These are phyloP conservation scores for Coriolopsis trogii DNA, from an alignment of 1,284 basidiomycete species.

Conservation along the genomic window DNA sequence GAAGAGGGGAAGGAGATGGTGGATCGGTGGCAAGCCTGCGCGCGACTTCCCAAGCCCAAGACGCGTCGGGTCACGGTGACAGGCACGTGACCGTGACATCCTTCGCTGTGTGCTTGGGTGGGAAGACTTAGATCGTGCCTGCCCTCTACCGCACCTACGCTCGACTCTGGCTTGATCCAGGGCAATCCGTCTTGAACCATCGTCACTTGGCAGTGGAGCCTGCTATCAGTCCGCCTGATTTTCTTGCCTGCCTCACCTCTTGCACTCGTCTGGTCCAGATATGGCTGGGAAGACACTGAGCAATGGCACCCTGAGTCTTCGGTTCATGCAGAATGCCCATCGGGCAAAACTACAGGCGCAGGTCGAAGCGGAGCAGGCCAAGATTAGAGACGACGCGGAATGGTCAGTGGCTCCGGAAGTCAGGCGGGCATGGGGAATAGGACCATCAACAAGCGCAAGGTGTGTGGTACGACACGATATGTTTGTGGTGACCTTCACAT, in stretches of 20 bases:
- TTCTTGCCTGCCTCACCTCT: too few species aligned
- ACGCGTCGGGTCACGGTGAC: conserved; percentile 26
- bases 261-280: background rate
- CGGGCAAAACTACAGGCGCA: conserved; percentile 54
- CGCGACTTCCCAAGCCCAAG: background rate
- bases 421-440: conserved; percentile 58
- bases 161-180: background rate
- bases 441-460: conserved; percentile 31
- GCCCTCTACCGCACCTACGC: too few species aligned
- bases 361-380: conserved; percentile 54
- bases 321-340: conserved; percentile 79
- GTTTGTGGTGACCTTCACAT: background rate
- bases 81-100: background rate
- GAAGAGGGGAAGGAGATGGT: background rate
- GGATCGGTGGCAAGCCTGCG: conserved; percentile 8
- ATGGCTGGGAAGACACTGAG: conserved; percentile 66
- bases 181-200: background rate
- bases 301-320: conserved; percentile 65
- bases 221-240: too few species aligned
- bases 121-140: too few species aligned
- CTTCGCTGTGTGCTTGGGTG: too few species aligned
- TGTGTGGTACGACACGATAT: conserved; percentile 30
- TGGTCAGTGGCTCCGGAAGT: conserved; percentile 67
- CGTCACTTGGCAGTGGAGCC: too few species aligned
- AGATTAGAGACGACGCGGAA: conserved; percentile 66